Evolutionary conservation across 495 filamentous ascomycete species (phyloP).

Genomic region (Glutinoglossum americanum): DNA sequence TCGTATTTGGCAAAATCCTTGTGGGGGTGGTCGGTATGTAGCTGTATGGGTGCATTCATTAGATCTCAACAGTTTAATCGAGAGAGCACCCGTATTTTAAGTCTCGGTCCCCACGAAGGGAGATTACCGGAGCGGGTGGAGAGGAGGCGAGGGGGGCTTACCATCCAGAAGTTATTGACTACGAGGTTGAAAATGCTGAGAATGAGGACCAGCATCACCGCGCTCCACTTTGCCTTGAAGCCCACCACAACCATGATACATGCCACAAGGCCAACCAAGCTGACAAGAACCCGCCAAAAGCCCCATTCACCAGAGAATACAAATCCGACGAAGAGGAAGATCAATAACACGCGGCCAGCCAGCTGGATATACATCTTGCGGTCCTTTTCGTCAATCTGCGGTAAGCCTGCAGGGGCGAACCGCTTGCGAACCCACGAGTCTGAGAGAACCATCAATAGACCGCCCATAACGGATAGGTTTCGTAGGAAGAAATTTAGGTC

Average conservation of each 20-base stretch:
- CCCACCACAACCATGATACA: conserved; percentile 98
- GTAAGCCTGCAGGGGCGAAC: conserved; percentile 87
- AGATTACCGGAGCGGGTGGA: neutral
- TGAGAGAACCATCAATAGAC: conserved; percentile 89
- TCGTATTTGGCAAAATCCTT: conserved; percentile 99
- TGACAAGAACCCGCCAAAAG: conserved; percentile 63
- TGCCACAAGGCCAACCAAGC: conserved; percentile 61
- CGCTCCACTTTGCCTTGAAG: conserved; percentile 98
- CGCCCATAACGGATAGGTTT: conserved; percentile 91
- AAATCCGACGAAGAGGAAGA: conserved; percentile 92
- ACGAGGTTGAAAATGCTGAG: conserved; percentile 88
- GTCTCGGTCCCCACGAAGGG: neutral
- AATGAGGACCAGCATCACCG: conserved; percentile 79
- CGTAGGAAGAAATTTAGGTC: conserved; percentile 99
- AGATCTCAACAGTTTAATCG: neutral
- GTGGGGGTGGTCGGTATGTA: conserved; percentile 93
- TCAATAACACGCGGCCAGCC: conserved; percentile 83
- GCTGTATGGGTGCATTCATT: conserved; percentile 26
- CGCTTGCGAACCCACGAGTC: conserved; percentile 96
- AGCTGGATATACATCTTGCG: conserved; percentile 99
- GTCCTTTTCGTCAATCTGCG: conserved; percentile 92
- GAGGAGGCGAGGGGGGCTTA: conserved; percentile 18
- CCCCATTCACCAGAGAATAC: conserved; percentile 89
- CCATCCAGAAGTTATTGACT: conserved; percentile 99
- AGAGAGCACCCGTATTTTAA: neutral